Percentiles rank a stretch among this genome's conserved stretches.
These are phyloP conservation scores for Decorospora gaudefroyi DNA, from an alignment of 2,329 filamentous ascomycete species.

Conservation along the genomic window DNA sequence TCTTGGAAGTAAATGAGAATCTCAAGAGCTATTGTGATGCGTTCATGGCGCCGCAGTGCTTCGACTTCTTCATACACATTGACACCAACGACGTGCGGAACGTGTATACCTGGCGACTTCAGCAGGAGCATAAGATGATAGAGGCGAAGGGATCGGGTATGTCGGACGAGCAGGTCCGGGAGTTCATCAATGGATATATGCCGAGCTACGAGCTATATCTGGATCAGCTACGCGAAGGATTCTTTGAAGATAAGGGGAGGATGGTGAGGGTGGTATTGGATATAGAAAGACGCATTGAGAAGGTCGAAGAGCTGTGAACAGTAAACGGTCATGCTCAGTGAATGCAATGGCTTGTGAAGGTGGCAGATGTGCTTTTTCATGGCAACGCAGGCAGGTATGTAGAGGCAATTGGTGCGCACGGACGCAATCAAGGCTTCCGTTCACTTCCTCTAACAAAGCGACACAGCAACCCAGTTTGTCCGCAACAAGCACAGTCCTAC, in stretches of 20 bases:
- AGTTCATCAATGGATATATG: conserved; percentile 70
- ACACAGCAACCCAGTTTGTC: too few relatives aligned
- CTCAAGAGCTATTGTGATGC: conserved; percentile 58
- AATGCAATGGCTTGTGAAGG: too few relatives aligned
- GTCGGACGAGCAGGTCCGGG: conserved; percentile 76
- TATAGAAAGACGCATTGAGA: conserved; percentile 51
- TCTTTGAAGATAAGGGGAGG: conserved; percentile 53
- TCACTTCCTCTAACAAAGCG: too few relatives aligned
- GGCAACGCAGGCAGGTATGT: too few relatives aligned
- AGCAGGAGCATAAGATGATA: conserved; percentile 77
- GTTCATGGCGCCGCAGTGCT: conserved; percentile 48
- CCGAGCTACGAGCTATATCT: conserved; percentile 63
- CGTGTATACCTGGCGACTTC: conserved; percentile 81
- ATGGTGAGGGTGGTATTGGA: conserved; percentile 59
- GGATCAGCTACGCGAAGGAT: conserved; percentile 54
- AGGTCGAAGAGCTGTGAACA: conserved; percentile 41
- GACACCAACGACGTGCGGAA: conserved; percentile 73
- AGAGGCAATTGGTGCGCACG: too few relatives aligned
- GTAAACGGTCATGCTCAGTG: too few relatives aligned
- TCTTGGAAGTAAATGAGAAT: conserved; percentile 63
- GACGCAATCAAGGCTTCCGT: too few relatives aligned
- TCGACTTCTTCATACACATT: conserved; percentile 68
- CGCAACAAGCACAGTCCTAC: too few relatives aligned
- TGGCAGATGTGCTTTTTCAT: too few relatives aligned
- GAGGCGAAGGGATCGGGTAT: conserved; percentile 72